Percentiles rank a stretch among this genome's conserved stretches.
Conservation (phyloP, 805 yeast species). For the Saccharomycopsis microspora region DNA sequence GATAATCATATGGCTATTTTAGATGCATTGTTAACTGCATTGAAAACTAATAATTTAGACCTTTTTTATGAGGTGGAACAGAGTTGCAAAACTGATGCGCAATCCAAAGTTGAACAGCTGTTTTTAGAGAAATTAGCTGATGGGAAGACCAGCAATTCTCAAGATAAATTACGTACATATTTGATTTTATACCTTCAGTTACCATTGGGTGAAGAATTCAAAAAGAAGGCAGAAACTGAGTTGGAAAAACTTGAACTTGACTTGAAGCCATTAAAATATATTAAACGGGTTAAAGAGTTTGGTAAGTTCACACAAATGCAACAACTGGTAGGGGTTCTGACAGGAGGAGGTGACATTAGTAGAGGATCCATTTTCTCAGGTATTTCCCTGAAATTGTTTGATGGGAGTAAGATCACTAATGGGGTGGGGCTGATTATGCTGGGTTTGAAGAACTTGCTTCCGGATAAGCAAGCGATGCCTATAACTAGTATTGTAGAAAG, state of each 20-base stretch:
- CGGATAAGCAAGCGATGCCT: constrained; percentile 81
- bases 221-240: constrained; percentile 48
- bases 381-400: constrained; percentile 65
- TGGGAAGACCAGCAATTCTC: constrained; percentile 30
- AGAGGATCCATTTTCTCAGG: constrained; percentile 46
- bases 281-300: constrained; percentile 72
- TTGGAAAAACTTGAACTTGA: constrained; percentile 50
- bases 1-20: constrained; percentile 97
- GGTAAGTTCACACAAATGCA: constrained; percentile 40
- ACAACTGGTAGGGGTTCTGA: background rate
- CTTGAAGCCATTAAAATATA: constrained; percentile 54
- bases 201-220: constrained; percentile 37
- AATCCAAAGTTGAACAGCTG: constrained; percentile 35
- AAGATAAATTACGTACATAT: constrained; percentile 82
- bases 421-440: constrained; percentile 86
- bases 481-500: constrained; percentile 87
- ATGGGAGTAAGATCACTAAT: constrained; percentile 64
- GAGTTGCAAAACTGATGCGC: constrained; percentile 29
- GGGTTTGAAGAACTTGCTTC: constrained; percentile 77
- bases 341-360: constrained; percentile 14
- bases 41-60: constrained; percentile 81
- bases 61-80: constrained; percentile 93
- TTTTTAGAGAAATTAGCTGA: constrained; percentile 49
- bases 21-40: constrained; percentile 68
- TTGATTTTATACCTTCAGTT: constrained; percentile 58